Evolutionary conservation across 2,329 filamentous ascomycete genomes (phyloP), one percentile per base, ranked within the genome.

Genomic region (Nigrospora sphaerica): DNA sequence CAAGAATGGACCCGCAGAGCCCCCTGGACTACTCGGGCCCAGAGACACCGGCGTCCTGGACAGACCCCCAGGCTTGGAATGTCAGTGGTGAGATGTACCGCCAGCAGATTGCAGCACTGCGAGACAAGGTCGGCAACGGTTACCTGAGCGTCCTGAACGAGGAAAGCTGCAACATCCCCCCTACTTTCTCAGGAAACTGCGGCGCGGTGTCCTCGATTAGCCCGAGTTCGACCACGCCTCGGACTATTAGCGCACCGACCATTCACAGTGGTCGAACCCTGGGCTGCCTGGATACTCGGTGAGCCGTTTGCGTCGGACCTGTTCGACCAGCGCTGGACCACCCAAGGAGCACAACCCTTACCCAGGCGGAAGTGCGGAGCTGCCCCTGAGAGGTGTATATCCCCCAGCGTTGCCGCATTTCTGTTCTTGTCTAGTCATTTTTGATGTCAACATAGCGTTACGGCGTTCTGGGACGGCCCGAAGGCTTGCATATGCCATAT

Each of bases 141-240:
- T 98, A 95, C 77, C 77, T 98, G 35, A 91, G 83, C 52, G 88
- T 87, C 13, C 72, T 97, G 43, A 86, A 86, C 49, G 91, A 95
- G 57, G 87, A 93, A 62, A 74, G 69, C 37, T 56, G 69, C 7
- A 65, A 64, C 39, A 62, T 64, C 13, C 55, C 62, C 12, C 57
- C 66, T 12, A 57, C 67, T 23, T 74, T 68, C 42, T 58, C 62
- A n/a, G 57, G 63, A 16, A 66, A 66, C 32, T 72, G 70, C 45
- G 60, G 54, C 42, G 48, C 62, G 31, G 48, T 60, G 19, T 63
- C 69, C 17, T 60, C 67, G 1, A 58, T 73, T 12, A 66, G 64
- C 45, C 53, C 67, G 3, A 63, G 60, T 45, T 53, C 66, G 10
- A 59, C 62, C 14, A 60, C 64, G 14, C 58, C 67, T 39, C 65